Conservation (phyloP, 305 asterid species). For the Rubia occidens region DNA sequence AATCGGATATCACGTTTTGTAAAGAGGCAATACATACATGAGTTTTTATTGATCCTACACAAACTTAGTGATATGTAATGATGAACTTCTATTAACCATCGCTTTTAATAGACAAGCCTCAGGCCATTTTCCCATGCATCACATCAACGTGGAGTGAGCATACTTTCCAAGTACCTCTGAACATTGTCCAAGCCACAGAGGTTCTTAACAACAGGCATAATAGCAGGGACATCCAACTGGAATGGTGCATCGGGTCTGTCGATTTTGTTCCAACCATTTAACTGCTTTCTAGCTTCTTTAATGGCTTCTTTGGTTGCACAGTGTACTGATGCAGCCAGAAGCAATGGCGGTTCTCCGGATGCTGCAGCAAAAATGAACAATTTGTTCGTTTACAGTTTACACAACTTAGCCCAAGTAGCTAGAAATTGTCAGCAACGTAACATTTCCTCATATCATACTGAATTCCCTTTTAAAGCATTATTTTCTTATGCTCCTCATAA, state of each 20-base stretch:
- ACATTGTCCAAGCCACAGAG: slow-evolving; percentile 47
- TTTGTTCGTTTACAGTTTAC: not conserved
- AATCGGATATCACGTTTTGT: too few relatives aligned
- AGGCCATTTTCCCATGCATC: not conserved
- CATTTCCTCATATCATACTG: not conserved
- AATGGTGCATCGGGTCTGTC: slow-evolving; percentile 34
- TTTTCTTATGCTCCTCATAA: too few relatives aligned
- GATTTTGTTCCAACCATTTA: slow-evolving; percentile 33
- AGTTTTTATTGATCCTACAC: too few relatives aligned
- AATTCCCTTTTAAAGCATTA: not conserved
- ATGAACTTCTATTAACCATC: not conserved
- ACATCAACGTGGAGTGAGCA: slow-evolving; percentile 13
- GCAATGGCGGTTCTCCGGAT: slow-evolving; percentile 68
- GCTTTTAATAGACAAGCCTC: not conserved
- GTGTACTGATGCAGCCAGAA: slow-evolving; percentile 59
- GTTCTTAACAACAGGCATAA: slow-evolving; percentile 55
- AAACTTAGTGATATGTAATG: too few relatives aligned
- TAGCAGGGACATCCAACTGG: slow-evolving; percentile 55
- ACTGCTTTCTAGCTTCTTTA: slow-evolving; percentile 54
- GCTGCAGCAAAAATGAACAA: slow-evolving; percentile 30
- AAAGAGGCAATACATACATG: too few relatives aligned
- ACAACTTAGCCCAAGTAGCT: not conserved
- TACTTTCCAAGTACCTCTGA: slow-evolving; percentile 37
- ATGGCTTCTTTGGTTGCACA: slow-evolving; percentile 73
- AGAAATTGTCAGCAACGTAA: not conserved